phyloP scores from a whole-genome alignment of 2,329 filamentous ascomycete species.

The Colletotrichum lindemuthianum region DNA sequence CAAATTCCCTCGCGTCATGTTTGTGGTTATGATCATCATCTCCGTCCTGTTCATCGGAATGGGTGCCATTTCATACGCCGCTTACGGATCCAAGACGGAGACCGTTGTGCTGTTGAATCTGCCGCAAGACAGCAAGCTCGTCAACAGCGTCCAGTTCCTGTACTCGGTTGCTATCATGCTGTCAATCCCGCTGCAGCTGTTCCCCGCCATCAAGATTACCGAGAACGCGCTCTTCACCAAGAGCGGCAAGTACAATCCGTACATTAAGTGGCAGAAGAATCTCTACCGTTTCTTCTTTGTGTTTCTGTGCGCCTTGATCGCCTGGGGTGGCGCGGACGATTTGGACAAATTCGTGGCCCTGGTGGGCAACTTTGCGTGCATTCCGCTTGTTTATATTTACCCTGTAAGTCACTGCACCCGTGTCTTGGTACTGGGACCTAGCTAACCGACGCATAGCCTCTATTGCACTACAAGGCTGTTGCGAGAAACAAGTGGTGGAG shows the following conservation, averaged over 20 bases:
- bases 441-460: slow-evolving; percentile 70
- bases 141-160: slow-evolving; percentile 95
- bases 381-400: slow-evolving; percentile 87
- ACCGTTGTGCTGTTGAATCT: slow-evolving; percentile 97
- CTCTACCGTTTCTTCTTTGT: slow-evolving; percentile 94
- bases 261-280: slow-evolving; percentile 99
- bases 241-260: slow-evolving; percentile 97
- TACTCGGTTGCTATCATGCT: slow-evolving; percentile 98
- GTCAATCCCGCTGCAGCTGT: slow-evolving; percentile 95
- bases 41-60: slow-evolving; percentile 90
- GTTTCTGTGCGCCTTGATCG: slow-evolving; percentile 83
- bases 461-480: slow-evolving; percentile 88
- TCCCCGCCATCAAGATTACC: slow-evolving; percentile 95
- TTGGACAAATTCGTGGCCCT: slow-evolving; percentile 84
- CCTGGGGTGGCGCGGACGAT: slow-evolving; percentile 92
- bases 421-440: slow-evolving; percentile 24
- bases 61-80: slow-evolving; percentile 93
- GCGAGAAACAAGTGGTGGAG: slow-evolving; percentile 75
- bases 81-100: slow-evolving; percentile 93
- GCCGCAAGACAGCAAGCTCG: slow-evolving; percentile 92
- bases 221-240: slow-evolving; percentile 94
- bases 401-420: slow-evolving; percentile 72
- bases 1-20: slow-evolving; percentile 91
- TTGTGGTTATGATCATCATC: slow-evolving; percentile 93
- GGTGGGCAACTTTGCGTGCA: slow-evolving; percentile 78